These are phyloP conservation scores for Kwoniella bestiolae DNA, from an alignment of 768 basidiomycete genomes.

Conservation along the genomic window DNA sequence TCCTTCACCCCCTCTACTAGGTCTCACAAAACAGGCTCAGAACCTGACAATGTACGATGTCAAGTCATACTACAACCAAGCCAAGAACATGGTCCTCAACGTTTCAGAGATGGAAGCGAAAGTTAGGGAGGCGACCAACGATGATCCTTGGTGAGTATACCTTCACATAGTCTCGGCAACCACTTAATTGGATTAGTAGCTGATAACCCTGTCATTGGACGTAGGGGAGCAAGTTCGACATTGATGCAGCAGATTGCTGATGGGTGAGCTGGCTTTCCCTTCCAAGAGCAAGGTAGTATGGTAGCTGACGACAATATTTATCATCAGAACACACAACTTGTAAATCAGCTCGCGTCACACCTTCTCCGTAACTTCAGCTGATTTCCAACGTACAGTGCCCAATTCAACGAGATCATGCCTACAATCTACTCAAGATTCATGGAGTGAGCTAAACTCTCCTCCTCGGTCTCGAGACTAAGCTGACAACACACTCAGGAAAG, in stretches of 20 bases:
- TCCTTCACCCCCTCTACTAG: constrained; percentile 35
- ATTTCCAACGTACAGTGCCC: constrained; percentile 66
- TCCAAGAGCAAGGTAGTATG: no score
- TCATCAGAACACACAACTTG: constrained; percentile 99
- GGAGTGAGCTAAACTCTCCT: constrained; percentile 33
- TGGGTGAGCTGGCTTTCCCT: constrained; percentile 67
- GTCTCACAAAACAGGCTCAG: constrained; percentile 72
- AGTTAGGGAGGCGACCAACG: constrained; percentile 94
- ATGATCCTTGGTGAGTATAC: constrained; percentile 84
- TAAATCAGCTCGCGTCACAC: constrained; percentile 59
- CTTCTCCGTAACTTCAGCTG: background rate
- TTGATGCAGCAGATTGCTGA: constrained; percentile 98
- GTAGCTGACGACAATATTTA: no score
- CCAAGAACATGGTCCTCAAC: constrained; percentile 95
- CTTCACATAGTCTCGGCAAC: background rate
- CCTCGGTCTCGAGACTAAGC: background rate
- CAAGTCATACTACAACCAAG: constrained; percentile 95
- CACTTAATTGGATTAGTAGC: background rate
- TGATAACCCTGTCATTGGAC: background rate
- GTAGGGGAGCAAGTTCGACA: constrained; percentile 95
- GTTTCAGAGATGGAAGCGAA: constrained; percentile 96
- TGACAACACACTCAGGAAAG: constrained; percentile 68
- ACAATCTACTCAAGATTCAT: constrained; percentile 72
- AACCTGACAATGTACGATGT: constrained; percentile 89
- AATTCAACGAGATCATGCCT: constrained; percentile 99